A percentile compares a stretch with the other conserved stretches of the same genome.
These are phyloP conservation scores for Endothia cerciana DNA, from an alignment of 2,329 filamentous ascomycete species.

Conservation along the genomic window DNA sequence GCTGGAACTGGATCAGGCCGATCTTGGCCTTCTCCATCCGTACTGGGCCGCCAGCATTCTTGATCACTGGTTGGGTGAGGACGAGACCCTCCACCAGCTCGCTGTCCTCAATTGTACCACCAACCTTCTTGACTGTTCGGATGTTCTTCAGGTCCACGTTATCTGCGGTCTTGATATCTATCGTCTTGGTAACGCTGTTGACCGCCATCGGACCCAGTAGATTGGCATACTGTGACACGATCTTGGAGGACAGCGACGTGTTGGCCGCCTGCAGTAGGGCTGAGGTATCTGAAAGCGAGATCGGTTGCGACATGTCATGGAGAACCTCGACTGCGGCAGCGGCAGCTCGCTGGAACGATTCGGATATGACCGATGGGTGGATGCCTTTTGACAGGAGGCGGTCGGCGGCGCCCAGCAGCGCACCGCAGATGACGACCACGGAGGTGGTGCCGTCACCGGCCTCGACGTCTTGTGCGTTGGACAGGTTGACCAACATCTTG, in stretches of 20 bases:
- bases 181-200: slow-evolving; percentile 92
- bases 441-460: slow-evolving; percentile 98
- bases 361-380: slow-evolving; percentile 96
- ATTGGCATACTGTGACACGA: slow-evolving; percentile 96
- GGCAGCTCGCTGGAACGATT: slow-evolving; percentile 94
- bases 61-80: slow-evolving; percentile 88
- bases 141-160: slow-evolving; percentile 98
- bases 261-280: slow-evolving; percentile 95
- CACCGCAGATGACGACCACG: slow-evolving; percentile 96
- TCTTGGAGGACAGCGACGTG: slow-evolving; percentile 96
- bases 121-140: slow-evolving; percentile 94
- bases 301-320: slow-evolving; percentile 93
- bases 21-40: slow-evolving; percentile 98
- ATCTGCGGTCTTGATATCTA: slow-evolving; percentile 92
- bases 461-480: slow-evolving; percentile 96
- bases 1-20: slow-evolving; percentile 96
- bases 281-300: slow-evolving; percentile 83
- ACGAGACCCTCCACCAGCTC: slow-evolving; percentile 96
- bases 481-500: slow-evolving; percentile 98
- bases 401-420: slow-evolving; percentile 91
- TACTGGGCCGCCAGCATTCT: slow-evolving; percentile 86
- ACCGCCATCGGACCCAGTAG: slow-evolving; percentile 97
- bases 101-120: slow-evolving; percentile 97
- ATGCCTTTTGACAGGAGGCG: slow-evolving; percentile 89
- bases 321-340: slow-evolving; percentile 86